Evolutionary conservation across 1,139 yeast genomes (phyloP).

Genomic region (Suhomyces choctaworum): DNA sequence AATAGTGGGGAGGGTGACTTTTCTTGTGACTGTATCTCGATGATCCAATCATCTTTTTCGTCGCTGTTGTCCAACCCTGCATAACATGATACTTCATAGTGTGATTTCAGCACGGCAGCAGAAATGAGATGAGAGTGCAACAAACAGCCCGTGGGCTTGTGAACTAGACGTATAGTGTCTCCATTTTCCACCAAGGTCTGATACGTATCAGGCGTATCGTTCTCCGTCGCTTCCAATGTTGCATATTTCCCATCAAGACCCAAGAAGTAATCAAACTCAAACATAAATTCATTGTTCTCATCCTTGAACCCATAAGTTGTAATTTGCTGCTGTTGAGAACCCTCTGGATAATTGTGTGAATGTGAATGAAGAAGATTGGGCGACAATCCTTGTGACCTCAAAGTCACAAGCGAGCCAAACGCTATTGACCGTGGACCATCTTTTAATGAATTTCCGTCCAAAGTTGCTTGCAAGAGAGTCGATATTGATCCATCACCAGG

Average conservation of each 20-base stretch:
- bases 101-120: conserved; percentile 53
- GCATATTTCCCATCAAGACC: conserved; percentile 30
- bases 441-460: conserved; percentile 53
- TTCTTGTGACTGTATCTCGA: conserved; percentile 63
- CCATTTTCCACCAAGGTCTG: conserved; percentile 43
- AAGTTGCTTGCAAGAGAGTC: conserved; percentile 66
- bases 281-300: conserved; percentile 60
- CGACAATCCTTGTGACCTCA: conserved; percentile 71
- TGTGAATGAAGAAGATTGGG: conserved; percentile 76
- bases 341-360: conserved; percentile 65
- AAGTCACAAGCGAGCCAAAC: conserved; percentile 60
- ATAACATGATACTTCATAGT: conserved; percentile 69
- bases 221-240: conserved; percentile 31
- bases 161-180: conserved; percentile 56
- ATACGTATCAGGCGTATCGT: conserved; percentile 25
- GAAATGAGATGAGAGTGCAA: conserved; percentile 64
- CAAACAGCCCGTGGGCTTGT: conserved; percentile 51
- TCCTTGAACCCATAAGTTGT: conserved; percentile 79
- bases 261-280: conserved; percentile 44
- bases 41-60: conserved; percentile 67
- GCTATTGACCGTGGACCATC: conserved; percentile 63
- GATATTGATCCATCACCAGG: conserved; percentile 76
- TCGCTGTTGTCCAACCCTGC: conserved; percentile 59
- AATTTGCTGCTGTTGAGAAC: conserved; percentile 71
- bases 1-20: conserved; percentile 50